These are phyloP conservation scores for Coniochaeta prunicola DNA, from an alignment of 2,329 filamentous ascomycete genomes.

Conservation along the genomic window DNA sequence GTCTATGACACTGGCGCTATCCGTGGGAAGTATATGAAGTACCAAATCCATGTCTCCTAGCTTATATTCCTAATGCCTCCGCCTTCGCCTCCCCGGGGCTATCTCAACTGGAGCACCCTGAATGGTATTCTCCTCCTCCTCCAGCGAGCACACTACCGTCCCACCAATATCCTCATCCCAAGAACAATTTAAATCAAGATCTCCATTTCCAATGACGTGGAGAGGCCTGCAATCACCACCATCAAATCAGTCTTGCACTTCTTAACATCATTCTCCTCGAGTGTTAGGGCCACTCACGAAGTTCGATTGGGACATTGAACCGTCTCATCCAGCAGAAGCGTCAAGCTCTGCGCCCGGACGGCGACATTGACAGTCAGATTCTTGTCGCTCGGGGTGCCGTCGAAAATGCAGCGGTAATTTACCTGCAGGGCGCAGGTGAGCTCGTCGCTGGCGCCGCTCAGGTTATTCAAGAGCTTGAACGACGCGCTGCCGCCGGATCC, in stretches of 20 bases:
- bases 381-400: conserved; percentile 6
- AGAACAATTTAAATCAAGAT: neutral
- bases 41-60: too few species aligned
- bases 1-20: too few species aligned
- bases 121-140: neutral
- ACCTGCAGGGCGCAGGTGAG: conserved; percentile 9
- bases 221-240: neutral
- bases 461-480: conserved; percentile 7
- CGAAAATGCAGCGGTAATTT: conserved; percentile 9
- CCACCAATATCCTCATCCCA: neutral
- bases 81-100: neutral
- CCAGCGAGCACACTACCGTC: neutral
- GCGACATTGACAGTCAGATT: conserved; percentile 8
- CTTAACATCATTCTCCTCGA: neutral
- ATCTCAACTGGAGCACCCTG: neutral
- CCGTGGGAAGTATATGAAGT: too few species aligned
- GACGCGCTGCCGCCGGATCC: conserved; percentile 5
- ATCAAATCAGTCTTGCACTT: neutral
- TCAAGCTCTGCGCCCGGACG: conserved; percentile 5
- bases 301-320: neutral
- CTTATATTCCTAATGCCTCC: too few species aligned
- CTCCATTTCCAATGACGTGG: neutral
- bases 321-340: conserved; percentile 6
- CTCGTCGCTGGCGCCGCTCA: conserved; percentile 5
- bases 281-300: neutral